Evolutionary conservation across 1,139 yeast genomes (phyloP).

Genomic region (Suhomyces chickasaworum): DNA sequence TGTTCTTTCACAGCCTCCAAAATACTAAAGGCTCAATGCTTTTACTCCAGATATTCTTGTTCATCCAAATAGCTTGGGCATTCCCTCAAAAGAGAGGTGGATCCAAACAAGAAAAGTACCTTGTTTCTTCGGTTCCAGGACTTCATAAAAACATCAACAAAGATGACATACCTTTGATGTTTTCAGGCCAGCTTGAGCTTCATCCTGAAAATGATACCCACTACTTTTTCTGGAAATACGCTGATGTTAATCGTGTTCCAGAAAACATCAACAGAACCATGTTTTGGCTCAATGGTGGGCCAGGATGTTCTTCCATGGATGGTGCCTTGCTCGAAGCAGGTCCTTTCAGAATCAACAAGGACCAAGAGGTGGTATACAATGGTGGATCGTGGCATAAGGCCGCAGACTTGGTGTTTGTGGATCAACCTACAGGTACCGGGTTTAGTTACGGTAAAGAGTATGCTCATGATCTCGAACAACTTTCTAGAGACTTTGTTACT

Average conservation of each 20-base stretch:
- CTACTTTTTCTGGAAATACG: constrained; percentile 81
- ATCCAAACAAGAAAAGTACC: constrained; percentile 25
- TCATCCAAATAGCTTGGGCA: constrained; percentile 18
- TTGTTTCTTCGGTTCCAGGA: constrained; percentile 48
- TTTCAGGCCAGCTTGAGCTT: constrained; percentile 69
- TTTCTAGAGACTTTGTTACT: constrained; percentile 59
- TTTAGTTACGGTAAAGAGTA: constrained; percentile 64
- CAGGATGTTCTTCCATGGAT: constrained; percentile 97
- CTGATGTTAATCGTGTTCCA: constrained; percentile 32
- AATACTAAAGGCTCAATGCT: background rate
- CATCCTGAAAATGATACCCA: constrained; percentile 57
- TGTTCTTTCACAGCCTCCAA: too few relatives aligned
- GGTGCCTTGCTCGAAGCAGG: constrained; percentile 95
- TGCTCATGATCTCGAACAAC: constrained; percentile 59
- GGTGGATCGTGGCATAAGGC: constrained; percentile 84
- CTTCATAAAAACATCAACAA: constrained; percentile 33
- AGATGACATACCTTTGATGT: constrained; percentile 54
- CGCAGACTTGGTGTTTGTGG: constrained; percentile 81
- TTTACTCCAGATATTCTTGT: constrained; percentile 6
- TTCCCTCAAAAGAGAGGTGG: constrained; percentile 27
- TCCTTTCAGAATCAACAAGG: constrained; percentile 65
- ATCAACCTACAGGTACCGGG: constrained; percentile 96
- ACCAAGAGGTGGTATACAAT: constrained; percentile 53
- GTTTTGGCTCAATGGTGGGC: constrained; percentile 95
- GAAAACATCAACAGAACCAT: constrained; percentile 47